Conservation (phyloP, 2,329 filamentous ascomycete genomes). For the Apiospora pterosperma region DNA sequence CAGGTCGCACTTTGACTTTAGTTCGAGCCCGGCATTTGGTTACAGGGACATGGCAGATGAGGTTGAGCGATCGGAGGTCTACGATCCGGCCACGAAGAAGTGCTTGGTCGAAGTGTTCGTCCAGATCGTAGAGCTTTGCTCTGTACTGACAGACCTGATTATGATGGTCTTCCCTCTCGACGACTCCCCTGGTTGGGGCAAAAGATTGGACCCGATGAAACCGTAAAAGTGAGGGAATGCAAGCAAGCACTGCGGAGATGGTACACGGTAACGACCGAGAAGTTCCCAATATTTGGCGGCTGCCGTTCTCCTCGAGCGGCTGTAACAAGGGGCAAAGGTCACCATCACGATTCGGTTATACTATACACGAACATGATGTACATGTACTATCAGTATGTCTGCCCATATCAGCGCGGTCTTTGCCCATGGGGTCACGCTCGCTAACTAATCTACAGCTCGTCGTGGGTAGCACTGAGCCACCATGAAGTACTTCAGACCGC, state of each 20-base stretch:
- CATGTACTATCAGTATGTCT: slow-evolving; percentile 48
- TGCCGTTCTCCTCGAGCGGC: slow-evolving; percentile 22
- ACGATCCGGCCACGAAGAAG: slow-evolving; percentile 41
- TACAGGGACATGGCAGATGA: slow-evolving; percentile 44
- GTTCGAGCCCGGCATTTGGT: slow-evolving; percentile 31
- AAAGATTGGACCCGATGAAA: slow-evolving; percentile 29
- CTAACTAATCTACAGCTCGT: slow-evolving; percentile 29
- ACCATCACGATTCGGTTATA: slow-evolving; percentile 38
- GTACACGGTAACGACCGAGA: slow-evolving; percentile 35
- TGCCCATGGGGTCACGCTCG: slow-evolving; percentile 8
- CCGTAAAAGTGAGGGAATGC: slow-evolving; percentile 29
- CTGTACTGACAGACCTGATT: slow-evolving; percentile 43
- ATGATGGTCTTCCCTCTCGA: slow-evolving; percentile 42
- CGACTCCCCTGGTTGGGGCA: slow-evolving; percentile 37
- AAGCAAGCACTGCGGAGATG: slow-evolving; percentile 35
- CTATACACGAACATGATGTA: slow-evolving; percentile 46
- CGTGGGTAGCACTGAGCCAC: slow-evolving; percentile 41
- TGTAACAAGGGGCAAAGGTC: slow-evolving; percentile 23
- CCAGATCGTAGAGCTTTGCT: slow-evolving; percentile 41
- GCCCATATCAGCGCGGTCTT: neutral
- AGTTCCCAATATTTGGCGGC: slow-evolving; percentile 36
- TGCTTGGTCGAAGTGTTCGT: slow-evolving; percentile 41
- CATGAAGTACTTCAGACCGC: slow-evolving; percentile 43
- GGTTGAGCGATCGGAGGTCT: slow-evolving; percentile 40
- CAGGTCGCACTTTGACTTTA: slow-evolving; percentile 41